Conservation (phyloP, 1,139 yeast genomes). For the Debaryomyces psychrophilus region DNA sequence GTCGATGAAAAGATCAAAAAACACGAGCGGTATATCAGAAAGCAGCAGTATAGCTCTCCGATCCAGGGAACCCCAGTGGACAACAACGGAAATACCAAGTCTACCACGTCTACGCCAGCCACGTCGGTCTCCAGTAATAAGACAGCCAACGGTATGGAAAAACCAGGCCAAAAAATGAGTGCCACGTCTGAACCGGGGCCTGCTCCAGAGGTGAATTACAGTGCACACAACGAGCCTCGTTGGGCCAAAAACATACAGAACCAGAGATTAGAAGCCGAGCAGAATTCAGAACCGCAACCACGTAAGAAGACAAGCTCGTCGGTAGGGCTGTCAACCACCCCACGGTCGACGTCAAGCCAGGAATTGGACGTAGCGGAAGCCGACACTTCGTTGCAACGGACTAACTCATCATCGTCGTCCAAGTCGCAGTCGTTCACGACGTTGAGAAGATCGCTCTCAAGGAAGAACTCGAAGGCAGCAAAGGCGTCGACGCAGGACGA, state of each 20-base stretch:
- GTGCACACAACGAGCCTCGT: neutral
- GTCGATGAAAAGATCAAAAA: slow-evolving; percentile 26
- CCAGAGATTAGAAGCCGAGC: neutral
- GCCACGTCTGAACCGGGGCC: neutral
- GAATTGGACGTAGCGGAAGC: neutral
- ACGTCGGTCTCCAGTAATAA: neutral
- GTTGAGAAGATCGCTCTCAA: slow-evolving; percentile 5
- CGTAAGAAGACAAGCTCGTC: neutral
- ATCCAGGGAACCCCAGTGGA: neutral
- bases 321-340: neutral
- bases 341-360: neutral
- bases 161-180: neutral
- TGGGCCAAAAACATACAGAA: neutral
- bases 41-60: slow-evolving; percentile 5
- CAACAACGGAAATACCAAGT: neutral
- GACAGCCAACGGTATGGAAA: neutral
- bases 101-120: neutral
- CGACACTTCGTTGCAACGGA: neutral
- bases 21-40: slow-evolving; percentile 17
- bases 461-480: slow-evolving; percentile 4
- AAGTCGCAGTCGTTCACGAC: neutral
- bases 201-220: neutral
- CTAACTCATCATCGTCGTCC: slow-evolving; percentile 4
- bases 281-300: neutral
- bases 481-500: slow-evolving; percentile 3